A percentile compares a stretch with the other conserved stretches of the same genome.
phyloP scores from a whole-genome alignment of 768 basidiomycete genomes.

The Trichaptum fuscoviolaceum region DNA sequence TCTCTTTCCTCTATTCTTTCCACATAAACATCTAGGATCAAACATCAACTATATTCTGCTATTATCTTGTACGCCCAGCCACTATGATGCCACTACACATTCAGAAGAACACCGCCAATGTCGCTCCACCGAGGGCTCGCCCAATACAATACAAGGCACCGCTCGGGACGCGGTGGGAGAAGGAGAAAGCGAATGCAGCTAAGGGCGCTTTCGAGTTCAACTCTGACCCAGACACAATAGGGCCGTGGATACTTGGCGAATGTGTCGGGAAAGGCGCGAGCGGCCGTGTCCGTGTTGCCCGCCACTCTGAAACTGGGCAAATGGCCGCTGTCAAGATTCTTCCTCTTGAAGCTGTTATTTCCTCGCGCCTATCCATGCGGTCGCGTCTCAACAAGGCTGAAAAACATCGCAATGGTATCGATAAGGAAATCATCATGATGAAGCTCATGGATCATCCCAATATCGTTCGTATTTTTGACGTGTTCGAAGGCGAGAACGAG shows the following conservation, averaged over 20 bases:
- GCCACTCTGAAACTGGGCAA: slow-evolving; percentile 78
- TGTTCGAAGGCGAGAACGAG: slow-evolving; percentile 88
- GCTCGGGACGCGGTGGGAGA: slow-evolving; percentile 80
- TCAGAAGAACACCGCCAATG: slow-evolving; percentile 20
- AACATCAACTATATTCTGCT: not conserved
- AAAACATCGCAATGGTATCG: slow-evolving; percentile 80
- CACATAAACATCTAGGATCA: not conserved
- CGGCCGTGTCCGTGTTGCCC: slow-evolving; percentile 91
- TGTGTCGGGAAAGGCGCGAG: slow-evolving; percentile 93
- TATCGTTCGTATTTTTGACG: slow-evolving; percentile 92
- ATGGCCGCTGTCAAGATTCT: slow-evolving; percentile 96
- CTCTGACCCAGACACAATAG: slow-evolving; percentile 80
- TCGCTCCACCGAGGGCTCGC: slow-evolving; percentile 64
- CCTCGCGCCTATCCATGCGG: slow-evolving; percentile 62
- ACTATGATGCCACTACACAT: not conserved
- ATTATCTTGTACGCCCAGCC: not conserved
- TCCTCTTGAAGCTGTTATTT: slow-evolving; percentile 72
- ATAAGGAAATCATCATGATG: slow-evolving; percentile 97
- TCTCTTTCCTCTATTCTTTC: not conserved
- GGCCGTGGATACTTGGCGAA: slow-evolving; percentile 91
- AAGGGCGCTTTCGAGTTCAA: slow-evolving; percentile 72
- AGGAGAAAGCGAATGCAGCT: slow-evolving; percentile 80
- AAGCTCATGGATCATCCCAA: slow-evolving; percentile 99
- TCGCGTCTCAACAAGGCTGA: slow-evolving; percentile 68
- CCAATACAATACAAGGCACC: slow-evolving; percentile 67